Evolutionary conservation across 1,284 basidiomycete species (phyloP), one percentile per base, ranked within the genome.

Genomic region (Albatrellus sp.): DNA sequence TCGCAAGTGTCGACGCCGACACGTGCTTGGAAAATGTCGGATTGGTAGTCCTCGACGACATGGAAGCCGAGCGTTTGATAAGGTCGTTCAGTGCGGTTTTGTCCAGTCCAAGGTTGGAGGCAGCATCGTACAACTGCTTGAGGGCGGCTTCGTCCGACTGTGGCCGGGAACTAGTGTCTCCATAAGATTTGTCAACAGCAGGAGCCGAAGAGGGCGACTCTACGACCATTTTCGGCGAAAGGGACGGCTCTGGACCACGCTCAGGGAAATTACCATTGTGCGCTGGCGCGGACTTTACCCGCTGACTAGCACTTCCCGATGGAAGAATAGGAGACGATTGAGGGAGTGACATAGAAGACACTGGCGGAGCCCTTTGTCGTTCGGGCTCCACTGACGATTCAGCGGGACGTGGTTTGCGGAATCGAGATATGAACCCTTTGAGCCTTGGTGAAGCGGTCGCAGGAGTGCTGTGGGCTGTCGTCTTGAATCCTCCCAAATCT

Each of bases 381-480:
- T 47, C 52, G 17, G 19, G 35, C 2, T 51, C 54, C 12, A 61
- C 55, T 7, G 56, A 55, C 6, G 56, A 53, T 16, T 64, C 61
- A n/a, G 64, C 55, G 16, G 64, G 56, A 44, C 78, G 71, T 49
- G 70, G 73, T 56, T 77, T 87, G 42, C 82, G 73, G 57, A 89
- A 82, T 33, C 81, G 73, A 24, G 83, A 75, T 73, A 89, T 86
- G 59, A 89, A 80, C 9, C 82, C 77, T 58, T 77, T 83, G 19
- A 87, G 55, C 36, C 82, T 79, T 31, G 83, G 84, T 11, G 76
- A 70, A 19, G 81, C 73, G 16, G 81, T 78, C 4, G 80, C 74
- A 50, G 80, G 79, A 16, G 80, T 78, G 47, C 71, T 75, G 5
- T 72, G 60, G 17, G 71, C 55, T 17, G 72, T 59, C 2, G 70